Evolutionary conservation across 164 flowering plant genomes (phyloP).

Genomic region (Piper longum): DNA sequence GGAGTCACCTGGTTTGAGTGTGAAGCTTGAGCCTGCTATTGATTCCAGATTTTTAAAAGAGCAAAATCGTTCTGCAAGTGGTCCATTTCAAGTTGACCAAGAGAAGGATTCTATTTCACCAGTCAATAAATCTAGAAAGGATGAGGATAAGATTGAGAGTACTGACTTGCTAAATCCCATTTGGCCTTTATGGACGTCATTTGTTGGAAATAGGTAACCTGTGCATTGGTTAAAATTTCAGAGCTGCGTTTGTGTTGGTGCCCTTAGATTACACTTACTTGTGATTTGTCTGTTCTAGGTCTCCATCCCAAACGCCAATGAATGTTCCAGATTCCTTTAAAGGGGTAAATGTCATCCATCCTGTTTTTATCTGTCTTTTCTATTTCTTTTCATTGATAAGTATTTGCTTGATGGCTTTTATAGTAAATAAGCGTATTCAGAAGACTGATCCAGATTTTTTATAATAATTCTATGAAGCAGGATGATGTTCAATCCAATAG

Average conservation of each 20-base stretch:
- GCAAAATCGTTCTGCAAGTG: constrained; percentile 1
- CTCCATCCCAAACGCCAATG: background rate
- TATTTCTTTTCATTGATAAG: background rate
- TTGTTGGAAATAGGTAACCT: constrained; percentile 10
- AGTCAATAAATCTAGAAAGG: constrained; percentile 7
- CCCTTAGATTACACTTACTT: background rate
- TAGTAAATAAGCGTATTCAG: background rate
- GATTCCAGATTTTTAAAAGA: constrained; percentile 5
- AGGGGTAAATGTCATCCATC: background rate
- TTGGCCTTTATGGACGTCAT: constrained; percentile 7
- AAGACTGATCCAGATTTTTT: background rate
- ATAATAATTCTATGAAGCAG: background rate
- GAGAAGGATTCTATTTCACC: constrained; percentile 7
- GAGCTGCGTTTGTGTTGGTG: background rate
- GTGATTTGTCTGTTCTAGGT: background rate
- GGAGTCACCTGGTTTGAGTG: constrained; percentile 13
- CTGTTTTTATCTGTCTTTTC: background rate
- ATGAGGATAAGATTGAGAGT: constrained; percentile 1
- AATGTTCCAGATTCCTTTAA: too few species aligned
- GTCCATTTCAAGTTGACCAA: background rate
- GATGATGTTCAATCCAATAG: background rate
- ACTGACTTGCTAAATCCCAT: background rate
- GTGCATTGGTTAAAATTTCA: constrained; percentile 4
- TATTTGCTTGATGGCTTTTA: background rate
- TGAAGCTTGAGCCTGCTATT: constrained; percentile 5